phyloP scores from a whole-genome alignment of 2,329 filamentous ascomycete genomes.

The Orbilia brochopaga region DNA sequence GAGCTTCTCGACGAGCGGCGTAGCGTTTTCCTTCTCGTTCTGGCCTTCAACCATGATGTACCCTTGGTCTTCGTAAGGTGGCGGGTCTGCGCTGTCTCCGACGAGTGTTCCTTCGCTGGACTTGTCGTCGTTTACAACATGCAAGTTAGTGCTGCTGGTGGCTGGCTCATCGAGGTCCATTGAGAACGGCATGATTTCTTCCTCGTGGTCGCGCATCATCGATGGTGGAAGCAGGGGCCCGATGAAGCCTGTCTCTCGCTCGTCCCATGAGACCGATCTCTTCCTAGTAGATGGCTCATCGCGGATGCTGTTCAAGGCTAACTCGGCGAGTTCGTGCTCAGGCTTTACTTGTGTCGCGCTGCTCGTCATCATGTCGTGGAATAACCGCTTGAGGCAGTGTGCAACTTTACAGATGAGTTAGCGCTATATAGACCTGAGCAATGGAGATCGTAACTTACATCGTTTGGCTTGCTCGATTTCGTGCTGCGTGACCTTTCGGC shows the following conservation, averaged over 20 bases:
- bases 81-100: slow-evolving; percentile 50
- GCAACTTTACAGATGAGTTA: slow-evolving; percentile 65
- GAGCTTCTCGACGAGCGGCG: slow-evolving; percentile 5
- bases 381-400: slow-evolving; percentile 73
- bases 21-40: slow-evolving; percentile 5
- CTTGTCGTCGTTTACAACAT: slow-evolving; percentile 51
- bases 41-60: slow-evolving; percentile 44
- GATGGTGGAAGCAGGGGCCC: slow-evolving; percentile 48
- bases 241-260: slow-evolving; percentile 61
- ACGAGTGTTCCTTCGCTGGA: slow-evolving; percentile 54
- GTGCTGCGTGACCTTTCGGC: slow-evolving; percentile 67
- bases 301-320: slow-evolving; percentile 66
- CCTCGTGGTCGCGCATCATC: slow-evolving; percentile 14
- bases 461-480: slow-evolving; percentile 70
- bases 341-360: slow-evolving; percentile 70
- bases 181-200: slow-evolving; percentile 26
- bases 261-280: slow-evolving; percentile 61
- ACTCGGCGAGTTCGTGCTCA: slow-evolving; percentile 76
- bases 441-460: slow-evolving; percentile 66
- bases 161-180: slow-evolving; percentile 53
- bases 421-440: slow-evolving; percentile 7
- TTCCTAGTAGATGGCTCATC: slow-evolving; percentile 38
- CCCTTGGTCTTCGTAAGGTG: slow-evolving; percentile 46
- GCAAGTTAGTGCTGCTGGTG: slow-evolving; percentile 6
- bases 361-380: slow-evolving; percentile 72